Evolutionary conservation across 768 basidiomycete genomes (phyloP).

Genomic region (Amyloporia xantha): DNA sequence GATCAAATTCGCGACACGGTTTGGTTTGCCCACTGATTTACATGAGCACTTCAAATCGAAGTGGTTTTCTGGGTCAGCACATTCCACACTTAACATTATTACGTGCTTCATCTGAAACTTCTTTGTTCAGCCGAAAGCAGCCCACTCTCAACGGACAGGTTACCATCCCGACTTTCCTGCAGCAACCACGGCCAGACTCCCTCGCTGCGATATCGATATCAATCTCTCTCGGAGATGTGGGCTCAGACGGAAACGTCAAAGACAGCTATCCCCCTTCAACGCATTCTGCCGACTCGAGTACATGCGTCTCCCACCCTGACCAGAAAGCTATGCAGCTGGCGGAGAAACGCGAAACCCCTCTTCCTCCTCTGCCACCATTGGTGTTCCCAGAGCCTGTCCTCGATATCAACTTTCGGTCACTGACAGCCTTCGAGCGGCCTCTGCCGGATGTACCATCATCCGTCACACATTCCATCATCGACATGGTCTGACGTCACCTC

Average conservation of each 20-base stretch:
- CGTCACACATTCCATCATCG: constrained; percentile 12
- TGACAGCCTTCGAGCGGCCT: background rate
- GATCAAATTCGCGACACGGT: constrained; percentile 19
- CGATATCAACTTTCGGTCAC: background rate
- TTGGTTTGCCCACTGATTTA: constrained; percentile 18
- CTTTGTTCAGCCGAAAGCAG: background rate
- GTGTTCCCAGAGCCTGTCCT: background rate
- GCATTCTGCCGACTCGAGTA: constrained; percentile 13
- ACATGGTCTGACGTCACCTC: constrained; percentile 13
- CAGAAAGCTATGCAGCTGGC: constrained; percentile 7
- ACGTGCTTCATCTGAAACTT: background rate
- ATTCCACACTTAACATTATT: background rate
- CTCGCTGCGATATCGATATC: constrained; percentile 22
- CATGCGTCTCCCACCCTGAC: constrained; percentile 15
- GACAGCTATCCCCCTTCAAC: constrained; percentile 16
- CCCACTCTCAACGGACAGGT: background rate
- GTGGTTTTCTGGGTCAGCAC: background rate
- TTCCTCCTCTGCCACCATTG: background rate
- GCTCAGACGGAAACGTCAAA: constrained; percentile 6
- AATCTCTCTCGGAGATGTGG: constrained; percentile 16
- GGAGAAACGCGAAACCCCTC: background rate
- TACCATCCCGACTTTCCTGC: constrained; percentile 23
- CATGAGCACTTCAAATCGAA: background rate
- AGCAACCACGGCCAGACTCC: constrained; percentile 16
- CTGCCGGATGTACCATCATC: constrained; percentile 15